A percentile compares a stretch with the other conserved stretches of the same genome.
Evolutionary conservation across 176 grass and related monocot genomes (phyloP).

Genomic region (Secale cereale): DNA sequence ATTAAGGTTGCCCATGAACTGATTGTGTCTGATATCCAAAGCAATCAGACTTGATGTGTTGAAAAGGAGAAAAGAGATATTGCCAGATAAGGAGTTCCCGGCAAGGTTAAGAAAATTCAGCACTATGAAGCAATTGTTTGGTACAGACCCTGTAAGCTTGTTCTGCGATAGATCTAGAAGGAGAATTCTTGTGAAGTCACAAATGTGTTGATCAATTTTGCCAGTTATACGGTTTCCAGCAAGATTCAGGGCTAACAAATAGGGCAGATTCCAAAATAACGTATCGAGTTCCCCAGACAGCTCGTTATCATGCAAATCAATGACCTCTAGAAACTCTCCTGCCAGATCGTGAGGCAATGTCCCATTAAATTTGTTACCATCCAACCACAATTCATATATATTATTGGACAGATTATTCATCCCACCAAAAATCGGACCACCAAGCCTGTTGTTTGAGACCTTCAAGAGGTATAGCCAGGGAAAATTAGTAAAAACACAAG

Average conservation of each 20-base stretch:
- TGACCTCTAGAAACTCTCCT: accelerated
- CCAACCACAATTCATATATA: neutral
- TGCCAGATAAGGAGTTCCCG: too few relatives aligned
- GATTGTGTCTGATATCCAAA: too few relatives aligned
- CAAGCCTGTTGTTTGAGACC: slow-evolving; percentile 23
- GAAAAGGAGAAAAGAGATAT: too few relatives aligned
- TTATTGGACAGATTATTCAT: neutral
- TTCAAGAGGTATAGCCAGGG: accelerated
- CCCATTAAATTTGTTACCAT: slow-evolving; percentile 1
- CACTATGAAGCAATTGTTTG: too few relatives aligned
- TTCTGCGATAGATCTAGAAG: slow-evolving; percentile 19
- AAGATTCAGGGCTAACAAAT: neutral
- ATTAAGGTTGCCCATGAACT: too few relatives aligned
- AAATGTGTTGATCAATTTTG: neutral
- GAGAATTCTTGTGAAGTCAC: neutral
- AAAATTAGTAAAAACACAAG: neutral
- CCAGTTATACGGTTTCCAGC: neutral
- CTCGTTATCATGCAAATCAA: slow-evolving; percentile 25
- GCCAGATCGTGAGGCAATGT: neutral
- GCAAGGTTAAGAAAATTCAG: too few relatives aligned
- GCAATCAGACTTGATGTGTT: too few relatives aligned
- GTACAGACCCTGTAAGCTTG: too few relatives aligned
- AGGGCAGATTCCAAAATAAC: neutral
- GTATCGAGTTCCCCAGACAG: neutral
- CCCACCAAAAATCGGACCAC: neutral